Percentiles rank a stretch among this genome's conserved stretches.
Evolutionary conservation across 345 rosid species (phyloP).

Genomic region (Populus euphratica): DNA sequence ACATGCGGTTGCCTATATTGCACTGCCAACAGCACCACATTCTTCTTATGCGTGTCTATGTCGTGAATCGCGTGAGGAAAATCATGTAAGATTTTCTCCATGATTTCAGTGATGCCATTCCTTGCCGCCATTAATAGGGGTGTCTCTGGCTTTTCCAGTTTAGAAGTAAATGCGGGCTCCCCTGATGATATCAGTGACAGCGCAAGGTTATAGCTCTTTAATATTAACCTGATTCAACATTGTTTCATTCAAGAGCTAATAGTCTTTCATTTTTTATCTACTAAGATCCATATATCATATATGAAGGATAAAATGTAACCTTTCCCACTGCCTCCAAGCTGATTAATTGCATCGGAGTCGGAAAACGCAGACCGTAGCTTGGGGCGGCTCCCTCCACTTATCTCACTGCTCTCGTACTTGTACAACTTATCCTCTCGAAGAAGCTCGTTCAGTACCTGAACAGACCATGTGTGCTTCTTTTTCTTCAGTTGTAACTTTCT

Average conservation of each 20-base stretch:
- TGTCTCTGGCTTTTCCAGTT: constrained; percentile 12
- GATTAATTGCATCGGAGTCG: too few species aligned
- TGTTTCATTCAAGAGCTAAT: too few species aligned
- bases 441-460: constrained; percentile 43
- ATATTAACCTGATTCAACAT: too few species aligned
- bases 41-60: constrained; percentile 25
- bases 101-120: constrained; percentile 32
- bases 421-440: background rate
- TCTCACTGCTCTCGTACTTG: constrained; percentile 22
- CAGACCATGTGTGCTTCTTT: constrained; percentile 43
- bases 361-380: too few species aligned
- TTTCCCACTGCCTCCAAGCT: too few species aligned
- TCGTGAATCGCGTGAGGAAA: constrained; percentile 32
- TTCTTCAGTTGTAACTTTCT: constrained; percentile 32
- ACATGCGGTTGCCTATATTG: constrained; percentile 50
- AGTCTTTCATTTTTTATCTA: too few species aligned
- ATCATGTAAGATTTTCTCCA: constrained; percentile 22
- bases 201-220: too few species aligned
- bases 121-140: constrained; percentile 32
- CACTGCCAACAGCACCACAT: constrained; percentile 41
- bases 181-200: too few species aligned
- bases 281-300: too few species aligned
- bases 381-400: constrained; percentile 24
- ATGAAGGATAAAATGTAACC: too few species aligned
- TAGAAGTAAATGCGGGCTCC: background rate